Percentiles rank a stretch among this genome's conserved stretches.
Conservation (phyloP, 495 filamentous ascomycete species). For the Gamarada debralockiae region DNA sequence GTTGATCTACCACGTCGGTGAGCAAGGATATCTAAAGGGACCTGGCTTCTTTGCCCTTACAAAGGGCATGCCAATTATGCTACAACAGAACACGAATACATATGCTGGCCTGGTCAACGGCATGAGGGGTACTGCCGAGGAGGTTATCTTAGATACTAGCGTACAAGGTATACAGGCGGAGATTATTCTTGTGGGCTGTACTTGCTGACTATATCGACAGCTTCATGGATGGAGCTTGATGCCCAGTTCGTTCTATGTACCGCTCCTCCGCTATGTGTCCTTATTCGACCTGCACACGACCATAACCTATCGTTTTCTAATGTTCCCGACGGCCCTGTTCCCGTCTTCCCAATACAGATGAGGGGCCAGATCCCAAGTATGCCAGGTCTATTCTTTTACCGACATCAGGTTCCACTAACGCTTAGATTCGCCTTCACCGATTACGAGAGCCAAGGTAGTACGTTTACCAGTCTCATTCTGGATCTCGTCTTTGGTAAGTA, state of each 20-base stretch:
- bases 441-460: constrained; percentile 7
- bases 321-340: not conserved
- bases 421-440: constrained; percentile 8
- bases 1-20: constrained; percentile 8
- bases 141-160: constrained; percentile 11
- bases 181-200: not conserved
- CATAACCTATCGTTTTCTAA: constrained; percentile 10
- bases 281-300: constrained; percentile 10
- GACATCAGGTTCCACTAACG: constrained; percentile 7
- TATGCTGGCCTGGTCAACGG: constrained; percentile 11
- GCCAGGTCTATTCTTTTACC: not conserved
- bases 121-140: constrained; percentile 8
- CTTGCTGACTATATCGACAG: constrained; percentile 5
- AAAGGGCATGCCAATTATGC: constrained; percentile 12
- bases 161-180: constrained; percentile 6
- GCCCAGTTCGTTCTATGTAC: constrained; percentile 10
- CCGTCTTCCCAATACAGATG: constrained; percentile 9
- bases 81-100: constrained; percentile 11
- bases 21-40: constrained; percentile 5
- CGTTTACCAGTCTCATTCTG: constrained; percentile 7
- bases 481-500: constrained; percentile 1
- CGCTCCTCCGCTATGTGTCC: constrained; percentile 8
- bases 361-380: constrained; percentile 8
- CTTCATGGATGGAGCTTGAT: constrained; percentile 16
- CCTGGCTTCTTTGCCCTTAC: constrained; percentile 14